Evolutionary conservation across 2,329 filamentous ascomycete species (phyloP), one percentile per base, ranked within the genome.

Genomic region (Ascochyta fabae): DNA sequence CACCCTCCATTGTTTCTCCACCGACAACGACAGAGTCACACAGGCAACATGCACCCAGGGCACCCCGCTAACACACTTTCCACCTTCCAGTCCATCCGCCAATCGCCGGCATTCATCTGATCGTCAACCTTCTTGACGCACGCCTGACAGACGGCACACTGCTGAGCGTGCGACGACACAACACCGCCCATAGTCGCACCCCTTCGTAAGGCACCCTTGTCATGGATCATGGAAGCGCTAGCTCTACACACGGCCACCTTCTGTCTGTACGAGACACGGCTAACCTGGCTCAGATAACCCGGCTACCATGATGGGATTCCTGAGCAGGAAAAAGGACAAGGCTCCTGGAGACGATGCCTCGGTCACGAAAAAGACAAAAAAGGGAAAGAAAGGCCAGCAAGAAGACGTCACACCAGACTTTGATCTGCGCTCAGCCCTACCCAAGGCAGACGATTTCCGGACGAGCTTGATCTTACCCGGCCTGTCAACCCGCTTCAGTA

Each of bases 401-500:
- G 70, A 78, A 57, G 80, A 84, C 65, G 78, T 80, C 41, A 89
- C 88, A 71, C 81, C 79, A 55, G 84, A 91, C 59, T 77, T 97
- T 42, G 89, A 98, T 68, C 80, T 98, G 12, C 75, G 86, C 3
- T 80, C 81, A 12, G 93, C 87, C 0, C 80, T 99, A 2, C 95
- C 95, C 1, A 83, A 92, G 0, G 88, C 81, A 42, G 92, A 98
- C 75, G 89, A 98, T 70, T 98, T 99, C 76, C 87, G 95, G 53
- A 99, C 95, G 3, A 98, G 95, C 80, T 80, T 99, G 55, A 82
- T 99, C 59, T 96, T 99, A 94, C 93, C 92, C 0, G 94, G 93
- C 38, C 83, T 99, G 4, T 98, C 94, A 0, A 92, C 93, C 12
- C 88, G 95, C 6, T 99, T 99, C 75, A 98, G 94, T 65, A 98